phyloP scores from a whole-genome alignment of 2,329 filamentous ascomycete species.

The Tympanopsis confertula region DNA sequence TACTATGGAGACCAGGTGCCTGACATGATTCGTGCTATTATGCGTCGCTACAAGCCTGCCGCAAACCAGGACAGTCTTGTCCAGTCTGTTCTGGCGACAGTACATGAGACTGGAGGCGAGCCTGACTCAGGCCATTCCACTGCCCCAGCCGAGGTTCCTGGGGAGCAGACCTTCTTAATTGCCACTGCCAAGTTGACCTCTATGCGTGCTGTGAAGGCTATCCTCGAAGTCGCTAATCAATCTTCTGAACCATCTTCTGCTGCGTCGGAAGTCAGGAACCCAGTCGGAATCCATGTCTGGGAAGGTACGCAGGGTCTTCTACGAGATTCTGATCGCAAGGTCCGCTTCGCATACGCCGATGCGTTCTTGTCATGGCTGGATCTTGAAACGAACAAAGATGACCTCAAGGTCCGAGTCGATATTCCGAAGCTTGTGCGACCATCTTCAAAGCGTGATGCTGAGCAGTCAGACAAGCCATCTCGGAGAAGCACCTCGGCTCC shows the following conservation, averaged over 20 bases:
- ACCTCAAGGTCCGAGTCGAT: slow-evolving; percentile 51
- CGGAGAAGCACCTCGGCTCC: not conserved
- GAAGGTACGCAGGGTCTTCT: slow-evolving; percentile 93
- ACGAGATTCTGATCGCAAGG: slow-evolving; percentile 64
- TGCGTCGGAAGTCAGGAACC: slow-evolving; percentile 58
- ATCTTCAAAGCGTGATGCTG: slow-evolving; percentile 8
- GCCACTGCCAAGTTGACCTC: slow-evolving; percentile 49
- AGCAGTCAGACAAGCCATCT: not conserved
- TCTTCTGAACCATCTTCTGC: slow-evolving; percentile 45
- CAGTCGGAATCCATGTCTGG: slow-evolving; percentile 74
- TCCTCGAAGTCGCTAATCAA: slow-evolving; percentile 70
- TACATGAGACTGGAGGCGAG: slow-evolving; percentile 24
- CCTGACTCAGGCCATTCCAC: slow-evolving; percentile 29
- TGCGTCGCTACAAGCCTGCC: slow-evolving; percentile 65
- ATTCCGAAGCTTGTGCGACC: slow-evolving; percentile 16
- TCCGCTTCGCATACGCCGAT: slow-evolving; percentile 77
- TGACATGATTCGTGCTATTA: slow-evolving; percentile 79
- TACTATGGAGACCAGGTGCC: slow-evolving; percentile 95
- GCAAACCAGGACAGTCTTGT: slow-evolving; percentile 10
- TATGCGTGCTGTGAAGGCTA: slow-evolving; percentile 69
- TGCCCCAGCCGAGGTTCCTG: slow-evolving; percentile 17
- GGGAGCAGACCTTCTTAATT: slow-evolving; percentile 32
- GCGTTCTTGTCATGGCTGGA: slow-evolving; percentile 75
- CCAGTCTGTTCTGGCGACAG: too few species aligned
- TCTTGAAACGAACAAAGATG: slow-evolving; percentile 59